Evolutionary conservation across 148 eudicot species (phyloP), one percentile per base, ranked within the genome.

Genomic region (Chenopodium suecicum): DNA sequence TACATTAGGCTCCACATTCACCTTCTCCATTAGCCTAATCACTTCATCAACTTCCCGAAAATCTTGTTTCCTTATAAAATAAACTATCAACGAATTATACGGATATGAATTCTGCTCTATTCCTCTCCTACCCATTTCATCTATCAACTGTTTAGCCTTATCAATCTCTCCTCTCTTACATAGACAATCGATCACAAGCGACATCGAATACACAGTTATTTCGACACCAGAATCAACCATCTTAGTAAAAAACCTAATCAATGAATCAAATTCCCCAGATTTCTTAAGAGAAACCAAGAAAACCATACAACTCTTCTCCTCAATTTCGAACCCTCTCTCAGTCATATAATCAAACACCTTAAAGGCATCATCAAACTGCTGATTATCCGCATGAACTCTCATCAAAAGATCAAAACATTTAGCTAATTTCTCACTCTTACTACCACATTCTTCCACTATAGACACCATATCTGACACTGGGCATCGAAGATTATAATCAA

Each of bases 291-390:
- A 90, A 83, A 92, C 87, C 84, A 95, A 88, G 64, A 83, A 92
- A 85, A 91, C 91, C 93, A 91, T 93, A 86, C 97, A 93, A 84
- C 94, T 91, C 73, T 91, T 90, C 78, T 93, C 98, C 70, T 91
- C 94, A 76, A 92, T 83, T 82, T 74, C 81, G 80, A 88, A 80
- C 86, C 90, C 90, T 60, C 84, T 87, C 20, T 72, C 85, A 79
- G 68, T 58, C 94, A 91, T 83, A 79, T 88, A 82, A 74, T 93
- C 97, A 80, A 93, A 95, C 80, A 92, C 89, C 85, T 93, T 90
- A 72, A 89, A 76, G 68, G 91, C 92, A 86, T 87, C 91, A 82
- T 76, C 73, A 78, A 91, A 92, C 84, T 84, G 84, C 81, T 75
- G 71, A 79, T 82, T 86, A 84, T 93, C 97, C 2, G 89, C 89